Conservation (phyloP, 805 yeast species). For the Saccharomycopsis malanga region DNA sequence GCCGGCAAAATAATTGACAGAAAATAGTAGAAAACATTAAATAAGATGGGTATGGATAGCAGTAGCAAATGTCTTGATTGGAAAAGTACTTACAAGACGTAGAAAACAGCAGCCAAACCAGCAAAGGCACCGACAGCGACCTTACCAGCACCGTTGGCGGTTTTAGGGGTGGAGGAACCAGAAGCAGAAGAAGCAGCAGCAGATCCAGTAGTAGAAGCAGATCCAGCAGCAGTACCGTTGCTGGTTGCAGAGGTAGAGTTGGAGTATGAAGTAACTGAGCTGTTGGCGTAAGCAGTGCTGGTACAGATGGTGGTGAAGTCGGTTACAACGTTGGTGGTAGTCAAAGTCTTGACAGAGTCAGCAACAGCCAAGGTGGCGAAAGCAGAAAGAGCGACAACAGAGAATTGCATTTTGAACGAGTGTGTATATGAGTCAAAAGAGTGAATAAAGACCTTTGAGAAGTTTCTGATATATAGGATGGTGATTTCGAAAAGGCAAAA, state of each 20-base stretch:
- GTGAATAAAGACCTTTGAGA: not conserved
- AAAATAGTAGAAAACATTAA: too few species aligned
- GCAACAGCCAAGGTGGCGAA: conserved; percentile 5
- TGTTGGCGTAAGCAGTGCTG: conserved; percentile 7
- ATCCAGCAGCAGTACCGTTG: conserved; percentile 3
- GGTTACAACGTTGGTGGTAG: conserved; percentile 10
- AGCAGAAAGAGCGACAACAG: not conserved
- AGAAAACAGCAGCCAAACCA: conserved; percentile 16
- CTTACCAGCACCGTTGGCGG: conserved; percentile 18
- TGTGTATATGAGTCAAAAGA: not conserved
- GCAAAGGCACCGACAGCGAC: conserved; percentile 18
- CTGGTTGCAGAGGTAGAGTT: conserved; percentile 5
- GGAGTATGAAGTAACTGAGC: not conserved
- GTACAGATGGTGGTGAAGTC: conserved; percentile 20
- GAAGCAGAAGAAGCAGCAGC: conserved; percentile 7
- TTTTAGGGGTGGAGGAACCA: conserved; percentile 2
- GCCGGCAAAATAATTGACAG: too few species aligned
- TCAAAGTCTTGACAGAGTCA: conserved; percentile 14
- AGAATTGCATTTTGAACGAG: conserved; percentile 17
- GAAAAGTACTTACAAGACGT: conserved; percentile 18
- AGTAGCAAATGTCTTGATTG: too few species aligned
- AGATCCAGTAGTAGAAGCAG: conserved; percentile 1
- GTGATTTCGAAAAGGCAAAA: too few species aligned
- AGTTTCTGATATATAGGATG: too few species aligned
- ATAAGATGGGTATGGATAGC: too few species aligned